Percentiles rank a stretch among this genome's conserved stretches.
Conservation (phyloP, 2,329 filamentous ascomycete species). For the Diaporthe aspalathi region DNA sequence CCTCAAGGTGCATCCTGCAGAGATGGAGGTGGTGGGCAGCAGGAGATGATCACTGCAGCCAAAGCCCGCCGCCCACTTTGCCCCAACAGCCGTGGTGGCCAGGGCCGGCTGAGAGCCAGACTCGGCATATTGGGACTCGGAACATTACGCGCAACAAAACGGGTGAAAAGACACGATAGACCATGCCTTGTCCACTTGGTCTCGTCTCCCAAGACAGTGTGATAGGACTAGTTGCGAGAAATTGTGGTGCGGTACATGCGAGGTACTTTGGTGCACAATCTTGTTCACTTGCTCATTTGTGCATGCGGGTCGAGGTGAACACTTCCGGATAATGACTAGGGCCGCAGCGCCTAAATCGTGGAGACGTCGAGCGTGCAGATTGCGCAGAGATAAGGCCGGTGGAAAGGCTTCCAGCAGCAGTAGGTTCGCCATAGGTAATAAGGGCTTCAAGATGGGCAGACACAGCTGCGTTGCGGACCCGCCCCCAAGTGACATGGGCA, state of each 20-base stretch:
- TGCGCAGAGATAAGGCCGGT: constrained; percentile 22
- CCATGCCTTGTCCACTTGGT: constrained; percentile 26
- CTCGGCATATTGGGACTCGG: constrained; percentile 16
- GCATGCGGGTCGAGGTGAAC: constrained; percentile 35
- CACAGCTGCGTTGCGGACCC: constrained; percentile 1
- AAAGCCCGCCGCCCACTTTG: constrained; percentile 10
- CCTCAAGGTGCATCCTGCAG: constrained; percentile 25
- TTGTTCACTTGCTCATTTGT: constrained; percentile 36
- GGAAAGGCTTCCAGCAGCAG: constrained; percentile 11
- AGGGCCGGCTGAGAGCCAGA: constrained; percentile 8
- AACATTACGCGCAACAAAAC: constrained; percentile 23
- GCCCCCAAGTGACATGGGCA: background rate
- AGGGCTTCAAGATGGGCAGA: background rate
- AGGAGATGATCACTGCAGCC: constrained; percentile 24
- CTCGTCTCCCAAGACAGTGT: constrained; percentile 1
- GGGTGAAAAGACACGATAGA: constrained; percentile 17
- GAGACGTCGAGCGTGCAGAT: constrained; percentile 13
- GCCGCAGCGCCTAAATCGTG: constrained; percentile 29
- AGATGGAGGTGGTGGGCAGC: constrained; percentile 31
- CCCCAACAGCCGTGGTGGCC: background rate
- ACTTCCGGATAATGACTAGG: constrained; percentile 23
- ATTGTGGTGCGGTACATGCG: constrained; percentile 31
- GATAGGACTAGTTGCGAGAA: constrained; percentile 9
- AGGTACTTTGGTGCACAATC: constrained; percentile 30
- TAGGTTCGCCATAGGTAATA: too few species aligned